Percentiles rank a stretch among this genome's conserved stretches.
phyloP scores from a whole-genome alignment of 352 stramenopile species.

The Nothophytophthora sp. region DNA sequence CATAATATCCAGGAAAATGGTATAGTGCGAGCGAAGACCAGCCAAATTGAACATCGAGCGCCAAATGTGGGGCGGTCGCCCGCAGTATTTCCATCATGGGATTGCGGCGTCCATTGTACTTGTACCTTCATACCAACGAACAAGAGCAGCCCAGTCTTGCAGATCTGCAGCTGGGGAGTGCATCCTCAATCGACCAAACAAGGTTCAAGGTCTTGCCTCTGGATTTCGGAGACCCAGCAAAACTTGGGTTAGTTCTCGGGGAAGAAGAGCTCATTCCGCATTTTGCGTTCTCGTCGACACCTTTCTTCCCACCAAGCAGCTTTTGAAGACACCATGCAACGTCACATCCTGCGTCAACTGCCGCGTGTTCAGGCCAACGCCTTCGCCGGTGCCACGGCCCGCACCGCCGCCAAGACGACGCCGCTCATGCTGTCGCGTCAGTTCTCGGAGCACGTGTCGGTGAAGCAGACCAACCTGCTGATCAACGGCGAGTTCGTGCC shows the following conservation, averaged over 20 bases:
- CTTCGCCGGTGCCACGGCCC: conserved; percentile 1
- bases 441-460: conserved; percentile 32
- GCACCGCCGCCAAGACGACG: conserved; percentile 21
- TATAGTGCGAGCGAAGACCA: conserved; percentile 1
- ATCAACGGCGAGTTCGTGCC: conserved; percentile 87
- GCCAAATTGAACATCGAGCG: conserved; percentile 10
- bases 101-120: background rate
- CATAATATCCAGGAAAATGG: background rate
- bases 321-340: conserved; percentile 28
- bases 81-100: background rate
- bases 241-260: background rate
- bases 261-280: conserved; percentile 9
- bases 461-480: conserved; percentile 76
- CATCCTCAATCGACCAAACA: background rate
- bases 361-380: conserved; percentile 15
- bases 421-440: conserved; percentile 18
- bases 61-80: background rate
- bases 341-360: conserved; percentile 38
- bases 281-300: conserved; percentile 1
- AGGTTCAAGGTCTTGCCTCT: background rate
- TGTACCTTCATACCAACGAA: conserved; percentile 2
- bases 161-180: conserved; percentile 1
- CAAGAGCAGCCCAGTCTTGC: background rate
- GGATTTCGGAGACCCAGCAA: background rate
- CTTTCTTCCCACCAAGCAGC: background rate